Conservation (phyloP, 176 grass and related monocot genomes). For the Carex pumila region DNA sequence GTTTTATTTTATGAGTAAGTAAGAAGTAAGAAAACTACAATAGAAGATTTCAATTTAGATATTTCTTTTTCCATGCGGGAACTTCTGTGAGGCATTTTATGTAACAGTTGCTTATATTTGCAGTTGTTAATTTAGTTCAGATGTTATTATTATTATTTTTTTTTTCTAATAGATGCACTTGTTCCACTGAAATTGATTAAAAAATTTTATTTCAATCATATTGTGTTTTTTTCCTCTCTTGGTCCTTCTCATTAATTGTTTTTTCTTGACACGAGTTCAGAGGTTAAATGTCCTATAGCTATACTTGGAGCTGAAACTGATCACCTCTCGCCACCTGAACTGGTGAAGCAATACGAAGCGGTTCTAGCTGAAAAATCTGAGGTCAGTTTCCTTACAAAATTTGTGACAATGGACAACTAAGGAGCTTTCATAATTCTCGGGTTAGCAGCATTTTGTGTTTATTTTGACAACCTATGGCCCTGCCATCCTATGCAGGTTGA, state of each 20-base stretch:
- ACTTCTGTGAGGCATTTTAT: neutral
- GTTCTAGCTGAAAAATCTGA: conserved; percentile 37
- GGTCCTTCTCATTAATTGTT: neutral
- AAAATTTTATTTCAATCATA: neutral
- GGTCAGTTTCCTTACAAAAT: conserved; percentile 34
- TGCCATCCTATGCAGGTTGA: conserved; percentile 23
- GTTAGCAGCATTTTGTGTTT: neutral
- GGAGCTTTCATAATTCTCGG: neutral
- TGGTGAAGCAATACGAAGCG: conserved; percentile 61
- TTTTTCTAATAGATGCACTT: neutral
- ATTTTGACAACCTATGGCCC: neutral
- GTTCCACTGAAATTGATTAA: neutral
- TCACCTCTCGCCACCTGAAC: conserved; percentile 37
- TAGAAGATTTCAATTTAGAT: neutral
- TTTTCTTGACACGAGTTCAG: conserved; percentile 13
- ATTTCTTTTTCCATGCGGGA: neutral
- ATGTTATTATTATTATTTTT: neutral
- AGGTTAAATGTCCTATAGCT: conserved; percentile 53
- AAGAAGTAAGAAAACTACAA: neutral
- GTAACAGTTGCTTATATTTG: neutral
- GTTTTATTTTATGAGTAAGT: neutral
- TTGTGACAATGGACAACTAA: neutral
- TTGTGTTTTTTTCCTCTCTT: neutral
- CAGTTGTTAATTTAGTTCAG: neutral
- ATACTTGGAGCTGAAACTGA: conserved; percentile 72